phyloP scores from a whole-genome alignment of 1,139 yeast species.

The Saccharomycopsis crataegensis region DNA sequence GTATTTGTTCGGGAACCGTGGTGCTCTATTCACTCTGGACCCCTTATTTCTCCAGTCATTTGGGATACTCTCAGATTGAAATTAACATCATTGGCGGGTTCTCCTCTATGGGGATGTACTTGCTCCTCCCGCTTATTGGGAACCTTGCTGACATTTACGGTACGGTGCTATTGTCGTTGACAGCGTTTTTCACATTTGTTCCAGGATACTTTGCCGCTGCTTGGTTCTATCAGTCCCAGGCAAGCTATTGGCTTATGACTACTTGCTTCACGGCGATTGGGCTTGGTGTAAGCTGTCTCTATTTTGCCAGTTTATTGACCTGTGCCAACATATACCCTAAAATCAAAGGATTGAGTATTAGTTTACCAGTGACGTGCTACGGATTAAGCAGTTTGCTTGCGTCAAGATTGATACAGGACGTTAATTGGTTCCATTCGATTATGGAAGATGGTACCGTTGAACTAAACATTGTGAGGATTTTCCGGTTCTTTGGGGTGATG shows the following conservation, averaged over 20 bases:
- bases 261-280: conserved; percentile 55
- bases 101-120: conserved; percentile 75
- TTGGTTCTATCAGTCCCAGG: conserved; percentile 25
- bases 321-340: conserved; percentile 80
- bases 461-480: conserved; percentile 45
- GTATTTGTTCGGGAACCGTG: conserved; percentile 77
- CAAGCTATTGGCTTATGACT: conserved; percentile 27
- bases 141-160: conserved; percentile 80
- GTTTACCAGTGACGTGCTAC: conserved; percentile 81
- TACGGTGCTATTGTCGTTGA: conserved; percentile 61
- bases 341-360: conserved; percentile 71
- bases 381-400: conserved; percentile 71
- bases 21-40: conserved; percentile 75
- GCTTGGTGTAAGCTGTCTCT: conserved; percentile 72
- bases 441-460: conserved; percentile 27
- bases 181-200: conserved; percentile 58
- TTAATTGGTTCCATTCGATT: conserved; percentile 31
- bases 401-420: conserved; percentile 26
- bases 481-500: conserved; percentile 48
- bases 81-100: conserved; percentile 73
- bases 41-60: conserved; percentile 50
- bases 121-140: conserved; percentile 79
- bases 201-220: conserved; percentile 64
- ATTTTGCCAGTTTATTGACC: conserved; percentile 69
- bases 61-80: conserved; percentile 60